Base-by-base conservation (phyloP, 768 basidiomycete species). In the Leccinum truebloodii region DNA sequence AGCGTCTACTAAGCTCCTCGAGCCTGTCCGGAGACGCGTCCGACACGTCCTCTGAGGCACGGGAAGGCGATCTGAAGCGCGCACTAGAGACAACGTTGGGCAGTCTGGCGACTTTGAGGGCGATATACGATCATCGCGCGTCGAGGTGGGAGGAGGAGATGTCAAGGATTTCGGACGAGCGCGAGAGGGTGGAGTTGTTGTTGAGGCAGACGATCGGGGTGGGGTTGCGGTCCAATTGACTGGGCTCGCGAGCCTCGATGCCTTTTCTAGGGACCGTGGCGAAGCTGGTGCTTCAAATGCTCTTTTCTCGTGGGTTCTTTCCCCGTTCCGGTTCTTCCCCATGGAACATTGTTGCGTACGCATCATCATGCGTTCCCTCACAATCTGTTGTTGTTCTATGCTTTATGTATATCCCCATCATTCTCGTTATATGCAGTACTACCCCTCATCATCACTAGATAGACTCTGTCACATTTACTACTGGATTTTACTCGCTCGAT, bases 141-240 rank as follows among this genome's bases (percentile, higher is more conserved):
- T 79, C 80, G 52, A 77, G 90, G 46, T 89, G 89, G 85, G 73
- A 79, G 41, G 87, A 89, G 16, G 90, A 90, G 74, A 86, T 91
- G 81, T 72, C 79, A 26, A 77, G 83, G 59, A 78, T 89, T 59
- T 77, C 79, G 52, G 85, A 87, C 30, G 91, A 93, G 58, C 78
- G 88, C 14, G 87, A 89, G 67, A 73, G 79, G 18, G 84, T 92
- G 3, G 86, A 88, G 64, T 64, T 89, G 56, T 73, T 92, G 46
- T 73, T 93, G 53, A 77, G 77, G 64, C 89, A 92, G 73, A 83
- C 87, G 4, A 74, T 91, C 22, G 82, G 74, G 77, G 79, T 72
- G n/a, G 65, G 75, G 52, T 58, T 76, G 20, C 67, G 63, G 14
- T 64, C 65, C 3, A 72, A 73, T 28, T 74, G 65, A 18, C 34